phyloP scores from a whole-genome alignment of 192 early-diverging fungal species.

The Chytriomyces hyalinus region DNA sequence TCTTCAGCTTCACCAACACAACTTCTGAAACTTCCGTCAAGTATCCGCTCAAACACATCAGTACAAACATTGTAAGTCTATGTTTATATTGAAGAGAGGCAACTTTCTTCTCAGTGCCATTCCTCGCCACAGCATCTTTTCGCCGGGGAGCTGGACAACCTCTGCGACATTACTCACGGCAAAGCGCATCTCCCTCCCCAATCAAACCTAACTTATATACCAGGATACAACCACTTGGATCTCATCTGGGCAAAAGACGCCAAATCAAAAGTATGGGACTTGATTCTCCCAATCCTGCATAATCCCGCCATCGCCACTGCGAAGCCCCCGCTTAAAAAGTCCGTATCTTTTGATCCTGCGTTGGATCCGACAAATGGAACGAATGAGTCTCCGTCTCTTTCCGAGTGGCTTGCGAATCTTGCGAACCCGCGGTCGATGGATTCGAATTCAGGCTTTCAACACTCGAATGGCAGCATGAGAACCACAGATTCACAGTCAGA shows the following conservation, averaged over 20 bases:
- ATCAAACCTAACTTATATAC: background rate
- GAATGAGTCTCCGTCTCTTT: background rate
- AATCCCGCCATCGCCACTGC: background rate
- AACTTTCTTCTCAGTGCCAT: background rate
- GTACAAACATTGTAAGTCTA: background rate
- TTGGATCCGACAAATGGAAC: background rate
- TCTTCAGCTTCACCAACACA: background rate
- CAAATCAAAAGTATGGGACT: background rate
- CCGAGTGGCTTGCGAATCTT: background rate
- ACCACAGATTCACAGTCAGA: no score
- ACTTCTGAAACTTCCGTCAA: background rate
- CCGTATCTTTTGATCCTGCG: conserved; percentile 10
- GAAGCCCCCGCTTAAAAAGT: background rate
- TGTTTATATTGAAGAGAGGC: background rate
- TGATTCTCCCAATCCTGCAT: background rate
- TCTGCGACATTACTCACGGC: conserved; percentile 6
- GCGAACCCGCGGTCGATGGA: conserved; percentile 64
- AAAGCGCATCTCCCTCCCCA: conserved; percentile 14
- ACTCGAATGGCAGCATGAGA: no score
- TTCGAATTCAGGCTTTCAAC: background rate
- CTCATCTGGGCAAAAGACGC: conserved; percentile 28
- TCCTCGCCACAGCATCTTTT: background rate
- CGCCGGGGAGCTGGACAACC: conserved; percentile 7
- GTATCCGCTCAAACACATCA: conserved; percentile 20
- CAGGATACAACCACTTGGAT: conserved; percentile 28